Evolutionary conservation across 495 filamentous ascomycete genomes (phyloP), one percentile per base, ranked within the genome.

Genomic region (Hypomontagnella submonticulosa): DNA sequence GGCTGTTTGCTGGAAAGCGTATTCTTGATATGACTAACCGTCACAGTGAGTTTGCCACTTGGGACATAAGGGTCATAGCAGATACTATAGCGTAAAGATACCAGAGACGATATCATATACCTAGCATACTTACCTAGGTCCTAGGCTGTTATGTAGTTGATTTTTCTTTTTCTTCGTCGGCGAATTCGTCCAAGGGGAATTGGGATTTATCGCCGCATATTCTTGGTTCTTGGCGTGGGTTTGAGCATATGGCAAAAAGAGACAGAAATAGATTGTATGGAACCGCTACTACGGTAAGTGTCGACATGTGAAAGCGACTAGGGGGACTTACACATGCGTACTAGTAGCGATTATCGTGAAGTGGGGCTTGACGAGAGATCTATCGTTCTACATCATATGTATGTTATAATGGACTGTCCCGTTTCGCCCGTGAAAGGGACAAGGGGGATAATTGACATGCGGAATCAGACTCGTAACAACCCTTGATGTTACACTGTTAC

Each of bases 271-370:
- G 23, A 34, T 42, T 43, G 11, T 20, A 44, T 23, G 36, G 50
- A 60, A 47, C 57, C 15, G 44, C 20, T n/a, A n/a, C n/a, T n/a
- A n/a, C n/a, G n/a, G n/a, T 41, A 15, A 10, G 32, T 4, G 32
- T 33, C 57, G 61, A 65, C 61, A 65, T 65, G 61, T 65, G 61
- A 65, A 65, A 65, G 40, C 48, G 47, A n/a, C n/a, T n/a, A n/a
- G 61, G 38, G 38, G 30, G 13, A 27, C 44, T 19, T 7, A 18
- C 38, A 18, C 3, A 15, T 13, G 12, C 1, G 13, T 43, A 19
- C n/a, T n/a, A n/a, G n/a, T n/a, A n/a, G n/a, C 4, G 5, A 20
- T 15, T 15, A 13, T 38, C 16, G 41, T 40, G 15, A 41, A 30
- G 51, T 51, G 52, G 60, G 48, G 37, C 37, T 18, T 11, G 30